Evolutionary conservation across 2,329 filamentous ascomycete species (phyloP), one percentile per base, ranked within the genome.

Genomic region (Amauroascus niger): DNA sequence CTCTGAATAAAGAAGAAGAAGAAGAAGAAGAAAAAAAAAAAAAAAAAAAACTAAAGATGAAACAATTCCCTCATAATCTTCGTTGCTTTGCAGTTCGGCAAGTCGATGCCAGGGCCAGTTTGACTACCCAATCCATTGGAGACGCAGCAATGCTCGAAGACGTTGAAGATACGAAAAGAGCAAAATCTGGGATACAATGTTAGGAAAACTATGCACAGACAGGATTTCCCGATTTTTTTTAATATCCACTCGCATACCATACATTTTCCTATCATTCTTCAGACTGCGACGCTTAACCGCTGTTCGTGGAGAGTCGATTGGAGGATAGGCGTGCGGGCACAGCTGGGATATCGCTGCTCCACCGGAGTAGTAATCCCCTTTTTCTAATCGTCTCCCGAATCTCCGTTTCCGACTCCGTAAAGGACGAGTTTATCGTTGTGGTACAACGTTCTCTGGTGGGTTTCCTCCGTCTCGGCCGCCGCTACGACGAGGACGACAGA

Each of bases 401-500:
- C 3, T 7, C 32, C 26, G 11, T 18, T 1, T 32, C 44, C 14
- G n/a, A 32, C n/a, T 2, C 14, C 2, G 30, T 9, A 7, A n/a
- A n/a, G n/a, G n/a, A n/a, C n/a, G 8, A 33, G 43, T 13, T 30
- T 16, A 33, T 50, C 8, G 33, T 20, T 32, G 37, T 41, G 48
- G 35, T 24, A 20, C 48, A 11, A 24, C 6, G n/a, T 32, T 41
- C 8, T 22, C 35, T 11, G 39, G 16, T 16, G 41, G 16, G 28
- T 18, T 28, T 22, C 47, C 41, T 24, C 32, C 20, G 20, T 33
- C 41, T 22, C 49, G 51, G 24, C 47, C 35, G 6, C 49, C 43
- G 37, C 24, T 35, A 14, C 33, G 51, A 39, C 47, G 46, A n/a
- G 52, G 50, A 39, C 53, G 55, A 49, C 58, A 60, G 35, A 54